phyloP scores from a whole-genome alignment of 2,329 filamentous ascomycete species.

The Aspergillus udagawae region DNA sequence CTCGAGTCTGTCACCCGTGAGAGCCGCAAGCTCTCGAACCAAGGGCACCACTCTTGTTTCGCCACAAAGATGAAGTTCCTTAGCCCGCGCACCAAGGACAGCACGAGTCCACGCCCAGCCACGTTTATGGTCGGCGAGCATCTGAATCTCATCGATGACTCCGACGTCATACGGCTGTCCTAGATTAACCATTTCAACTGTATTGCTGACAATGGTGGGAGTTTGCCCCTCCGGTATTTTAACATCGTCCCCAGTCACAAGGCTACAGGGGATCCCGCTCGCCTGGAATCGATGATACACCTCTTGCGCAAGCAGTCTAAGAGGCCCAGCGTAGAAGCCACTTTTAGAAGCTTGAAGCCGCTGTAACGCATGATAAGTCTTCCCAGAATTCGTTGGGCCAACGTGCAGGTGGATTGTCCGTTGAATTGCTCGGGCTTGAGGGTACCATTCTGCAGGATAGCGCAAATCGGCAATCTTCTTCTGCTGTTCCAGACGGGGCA shows the following conservation, averaged over 20 bases:
- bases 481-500: constrained; percentile 56
- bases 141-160: constrained; percentile 98
- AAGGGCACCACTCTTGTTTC: constrained; percentile 78
- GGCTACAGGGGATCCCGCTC: constrained; percentile 69
- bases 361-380: constrained; percentile 91
- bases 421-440: constrained; percentile 72
- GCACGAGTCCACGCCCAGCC: constrained; percentile 96
- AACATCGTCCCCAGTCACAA: constrained; percentile 89
- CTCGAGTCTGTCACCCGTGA: constrained; percentile 75
- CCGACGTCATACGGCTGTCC: constrained; percentile 70
- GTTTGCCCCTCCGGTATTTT: constrained; percentile 60
- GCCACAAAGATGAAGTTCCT: constrained; percentile 89
- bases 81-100: constrained; percentile 77
- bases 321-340: constrained; percentile 86
- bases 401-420: constrained; percentile 88
- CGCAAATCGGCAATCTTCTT: constrained; percentile 71
- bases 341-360: constrained; percentile 69
- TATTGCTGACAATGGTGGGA: constrained; percentile 70
- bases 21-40: constrained; percentile 70
- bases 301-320: constrained; percentile 86
- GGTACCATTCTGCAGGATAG: constrained; percentile 91
- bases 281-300: constrained; percentile 84
- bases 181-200: constrained; percentile 80
- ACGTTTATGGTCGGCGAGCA: constrained; percentile 76
- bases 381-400: constrained; percentile 95